Conservation (phyloP, 768 basidiomycete genomes). For the Pleurotus tuoliensis region DNA sequence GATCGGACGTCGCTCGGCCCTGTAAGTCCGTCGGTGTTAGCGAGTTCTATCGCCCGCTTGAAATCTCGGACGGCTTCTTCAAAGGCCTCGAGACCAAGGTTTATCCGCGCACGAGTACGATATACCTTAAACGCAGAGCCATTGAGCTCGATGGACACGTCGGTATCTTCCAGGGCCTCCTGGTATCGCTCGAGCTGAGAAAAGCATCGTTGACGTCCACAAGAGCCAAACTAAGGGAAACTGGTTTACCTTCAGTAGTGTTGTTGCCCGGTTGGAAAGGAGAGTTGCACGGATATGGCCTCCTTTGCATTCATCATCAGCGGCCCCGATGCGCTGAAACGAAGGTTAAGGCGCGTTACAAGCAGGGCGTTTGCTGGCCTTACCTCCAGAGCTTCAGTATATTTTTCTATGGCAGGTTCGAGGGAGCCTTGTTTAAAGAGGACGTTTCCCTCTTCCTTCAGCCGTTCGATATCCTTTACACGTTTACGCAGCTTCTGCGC, state of each 20-base stretch:
- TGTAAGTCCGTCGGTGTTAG: slow-evolving; percentile 57
- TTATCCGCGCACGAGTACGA: slow-evolving; percentile 79
- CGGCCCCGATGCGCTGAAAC: slow-evolving; percentile 59
- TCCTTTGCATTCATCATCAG: slow-evolving; percentile 70
- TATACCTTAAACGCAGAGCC: slow-evolving; percentile 79
- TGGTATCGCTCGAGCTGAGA: slow-evolving; percentile 57
- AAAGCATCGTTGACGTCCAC: slow-evolving; percentile 7
- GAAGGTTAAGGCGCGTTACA: background rate
- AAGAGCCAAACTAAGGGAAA: background rate
- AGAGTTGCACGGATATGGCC: slow-evolving; percentile 79
- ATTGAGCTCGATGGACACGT: slow-evolving; percentile 58
- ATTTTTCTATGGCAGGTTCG: slow-evolving; percentile 62
- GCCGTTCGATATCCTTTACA: slow-evolving; percentile 75
- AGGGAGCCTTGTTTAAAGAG: slow-evolving; percentile 64
- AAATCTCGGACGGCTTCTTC: slow-evolving; percentile 74
- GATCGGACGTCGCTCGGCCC: slow-evolving; percentile 48
- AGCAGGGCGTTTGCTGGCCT: slow-evolving; percentile 11
- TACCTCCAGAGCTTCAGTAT: slow-evolving; percentile 70
- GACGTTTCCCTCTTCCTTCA: slow-evolving; percentile 83
- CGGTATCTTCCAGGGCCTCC: slow-evolving; percentile 70
- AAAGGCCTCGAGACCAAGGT: slow-evolving; percentile 70
- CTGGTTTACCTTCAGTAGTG: slow-evolving; percentile 60
- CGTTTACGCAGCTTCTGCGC: slow-evolving; percentile 72
- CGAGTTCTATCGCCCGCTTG: slow-evolving; percentile 74
- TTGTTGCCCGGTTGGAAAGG: slow-evolving; percentile 81